Conservation (phyloP, 495 filamentous ascomycete species). For the Aspergillus incahuasiensis region DNA sequence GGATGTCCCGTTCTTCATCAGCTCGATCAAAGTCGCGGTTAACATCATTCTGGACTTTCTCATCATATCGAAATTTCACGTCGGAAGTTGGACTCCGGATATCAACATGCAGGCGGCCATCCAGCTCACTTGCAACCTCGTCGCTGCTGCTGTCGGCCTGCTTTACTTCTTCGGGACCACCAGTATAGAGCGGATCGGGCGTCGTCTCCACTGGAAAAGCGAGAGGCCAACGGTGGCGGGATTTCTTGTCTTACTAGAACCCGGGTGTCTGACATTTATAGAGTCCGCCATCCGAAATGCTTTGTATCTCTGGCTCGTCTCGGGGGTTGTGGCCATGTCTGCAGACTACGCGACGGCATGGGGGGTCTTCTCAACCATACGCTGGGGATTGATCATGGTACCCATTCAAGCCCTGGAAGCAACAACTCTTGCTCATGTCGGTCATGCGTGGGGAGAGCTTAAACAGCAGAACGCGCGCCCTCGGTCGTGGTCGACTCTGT, state of each 20-base stretch:
- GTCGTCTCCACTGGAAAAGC: background rate
- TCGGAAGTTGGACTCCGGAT: slow-evolving; percentile 48
- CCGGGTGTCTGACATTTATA: slow-evolving; percentile 53
- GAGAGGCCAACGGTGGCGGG: slow-evolving; percentile 33
- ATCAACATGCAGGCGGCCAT: slow-evolving; percentile 59
- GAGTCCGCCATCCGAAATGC: slow-evolving; percentile 66
- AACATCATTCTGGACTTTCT: slow-evolving; percentile 70
- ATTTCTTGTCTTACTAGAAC: slow-evolving; percentile 48
- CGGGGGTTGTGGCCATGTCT: slow-evolving; percentile 57
- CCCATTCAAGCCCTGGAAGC: slow-evolving; percentile 65
- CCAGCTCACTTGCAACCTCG: slow-evolving; percentile 47
- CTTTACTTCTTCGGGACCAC: slow-evolving; percentile 53
- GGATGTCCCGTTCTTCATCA: slow-evolving; percentile 69
- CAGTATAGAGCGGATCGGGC: background rate
- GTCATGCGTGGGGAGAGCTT: slow-evolving; percentile 61
- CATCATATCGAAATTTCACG: slow-evolving; percentile 65
- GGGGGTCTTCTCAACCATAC: slow-evolving; percentile 71
- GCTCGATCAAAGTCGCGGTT: slow-evolving; percentile 53
- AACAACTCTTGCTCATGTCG: slow-evolving; percentile 60
- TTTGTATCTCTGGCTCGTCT: slow-evolving; percentile 70
- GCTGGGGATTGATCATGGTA: slow-evolving; percentile 78
- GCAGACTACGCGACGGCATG: slow-evolving; percentile 66
- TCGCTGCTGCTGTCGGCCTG: slow-evolving; percentile 53
- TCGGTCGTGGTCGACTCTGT: slow-evolving; percentile 28
- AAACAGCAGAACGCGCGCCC: slow-evolving; percentile 27